phyloP scores from a whole-genome alignment of 805 yeast genomes.

The Candida awuae region DNA sequence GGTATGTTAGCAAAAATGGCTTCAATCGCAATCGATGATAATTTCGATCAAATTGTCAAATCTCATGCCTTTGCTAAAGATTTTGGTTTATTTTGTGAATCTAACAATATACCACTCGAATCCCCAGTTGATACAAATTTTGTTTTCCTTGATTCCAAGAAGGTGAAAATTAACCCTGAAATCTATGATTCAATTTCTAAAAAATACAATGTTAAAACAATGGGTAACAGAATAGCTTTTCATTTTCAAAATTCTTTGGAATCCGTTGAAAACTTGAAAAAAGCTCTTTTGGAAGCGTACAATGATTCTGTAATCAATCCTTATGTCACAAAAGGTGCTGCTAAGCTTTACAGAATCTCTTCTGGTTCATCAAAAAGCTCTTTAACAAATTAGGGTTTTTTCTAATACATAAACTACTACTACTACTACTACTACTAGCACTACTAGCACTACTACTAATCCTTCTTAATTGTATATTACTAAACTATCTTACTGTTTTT shows the following conservation, averaged over 20 bases:
- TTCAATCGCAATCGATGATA: constrained; percentile 60
- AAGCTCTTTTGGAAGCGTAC: constrained; percentile 49
- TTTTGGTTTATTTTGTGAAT: constrained; percentile 42
- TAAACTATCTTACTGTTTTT: too few relatives aligned
- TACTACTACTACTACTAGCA: constrained; percentile 1
- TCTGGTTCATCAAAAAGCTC: neutral
- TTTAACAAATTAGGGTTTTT: constrained; percentile 4
- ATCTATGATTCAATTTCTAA: constrained; percentile 33
- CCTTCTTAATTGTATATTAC: too few relatives aligned
- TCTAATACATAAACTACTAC: neutral
- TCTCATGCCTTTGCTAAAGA: constrained; percentile 46
- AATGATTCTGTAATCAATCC: constrained; percentile 49
- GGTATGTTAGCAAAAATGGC: constrained; percentile 83
- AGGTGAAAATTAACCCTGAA: constrained; percentile 46
- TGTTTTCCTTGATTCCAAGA: constrained; percentile 59
- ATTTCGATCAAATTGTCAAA: constrained; percentile 45
- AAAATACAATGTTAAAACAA: constrained; percentile 52
- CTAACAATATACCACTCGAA: constrained; percentile 48
- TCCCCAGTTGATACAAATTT: constrained; percentile 79
- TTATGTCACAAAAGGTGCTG: constrained; percentile 21
- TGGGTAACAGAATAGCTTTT: constrained; percentile 75
- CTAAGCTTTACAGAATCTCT: constrained; percentile 13
- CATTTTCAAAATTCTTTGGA: constrained; percentile 58
- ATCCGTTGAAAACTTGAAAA: constrained; percentile 49
- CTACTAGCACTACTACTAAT: neutral